Evolutionary conservation across 768 basidiomycete species (phyloP).

Genomic region (Lactarius psammicola): DNA sequence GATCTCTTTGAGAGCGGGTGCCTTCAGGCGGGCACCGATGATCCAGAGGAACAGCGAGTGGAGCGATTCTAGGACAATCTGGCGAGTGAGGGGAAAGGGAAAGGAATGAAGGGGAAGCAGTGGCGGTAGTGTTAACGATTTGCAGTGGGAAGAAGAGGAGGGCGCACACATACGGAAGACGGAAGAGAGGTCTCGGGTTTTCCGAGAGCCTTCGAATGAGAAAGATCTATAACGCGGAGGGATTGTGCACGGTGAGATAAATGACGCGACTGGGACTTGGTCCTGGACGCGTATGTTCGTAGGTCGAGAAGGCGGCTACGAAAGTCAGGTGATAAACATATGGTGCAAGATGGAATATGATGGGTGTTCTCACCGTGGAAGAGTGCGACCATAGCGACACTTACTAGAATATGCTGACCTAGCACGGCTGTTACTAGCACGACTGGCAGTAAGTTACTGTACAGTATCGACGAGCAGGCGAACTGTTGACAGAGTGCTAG

Average conservation of each 20-base stretch:
- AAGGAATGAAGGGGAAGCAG: not conserved
- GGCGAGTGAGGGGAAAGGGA: too few species aligned
- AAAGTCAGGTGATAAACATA: not conserved
- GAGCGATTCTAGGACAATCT: conserved; percentile 71
- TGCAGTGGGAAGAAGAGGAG: not conserved
- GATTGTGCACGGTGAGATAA: conserved; percentile 6
- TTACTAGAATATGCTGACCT: conserved; percentile 16
- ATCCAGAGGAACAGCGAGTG: conserved; percentile 64
- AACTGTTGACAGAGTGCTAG: too few species aligned
- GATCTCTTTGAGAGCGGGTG: conserved; percentile 72
- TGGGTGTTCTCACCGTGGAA: conserved; percentile 22
- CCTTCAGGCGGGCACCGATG: conserved; percentile 68
- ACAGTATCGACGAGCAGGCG: not conserved
- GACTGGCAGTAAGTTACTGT: too few species aligned
- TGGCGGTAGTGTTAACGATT: not conserved
- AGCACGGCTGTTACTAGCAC: conserved; percentile 9
- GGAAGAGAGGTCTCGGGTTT: conserved; percentile 67
- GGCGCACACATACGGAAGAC: conserved; percentile 49
- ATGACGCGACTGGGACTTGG: not conserved
- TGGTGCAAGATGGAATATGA: not conserved
- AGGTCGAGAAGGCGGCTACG: conserved; percentile 77
- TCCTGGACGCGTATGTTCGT: conserved; percentile 57
- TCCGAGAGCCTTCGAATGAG: conserved; percentile 72
- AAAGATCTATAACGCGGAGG: conserved; percentile 62
- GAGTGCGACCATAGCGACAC: conserved; percentile 19